Conservation (phyloP, 768 basidiomycete genomes). For the Lyophyllum atratum region DNA sequence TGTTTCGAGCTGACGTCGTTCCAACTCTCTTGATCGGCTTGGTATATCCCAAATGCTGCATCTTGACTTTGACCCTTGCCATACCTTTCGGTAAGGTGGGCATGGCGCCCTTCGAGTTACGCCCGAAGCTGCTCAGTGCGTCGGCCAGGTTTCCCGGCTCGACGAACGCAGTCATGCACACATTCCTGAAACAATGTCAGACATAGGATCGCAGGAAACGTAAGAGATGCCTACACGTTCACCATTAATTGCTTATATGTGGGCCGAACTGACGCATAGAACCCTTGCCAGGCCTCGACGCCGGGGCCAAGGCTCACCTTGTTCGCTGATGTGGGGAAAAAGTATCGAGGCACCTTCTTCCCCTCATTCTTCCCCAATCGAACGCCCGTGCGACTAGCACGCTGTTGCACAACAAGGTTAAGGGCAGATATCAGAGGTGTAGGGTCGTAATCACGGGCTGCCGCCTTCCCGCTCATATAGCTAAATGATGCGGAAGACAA, state of each 20-base stretch:
- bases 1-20: conserved; percentile 37
- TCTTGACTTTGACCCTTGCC: conserved; percentile 59
- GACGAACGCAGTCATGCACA: conserved; percentile 58
- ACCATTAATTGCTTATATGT: conserved; percentile 52
- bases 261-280: conserved; percentile 51
- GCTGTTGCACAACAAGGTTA: conserved; percentile 57
- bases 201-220: not conserved
- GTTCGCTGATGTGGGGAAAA: conserved; percentile 43
- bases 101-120: conserved; percentile 42
- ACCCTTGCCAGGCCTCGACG: conserved; percentile 45
- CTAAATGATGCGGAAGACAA: conserved; percentile 32
- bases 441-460: conserved; percentile 47
- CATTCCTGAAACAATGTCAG: conserved; percentile 35
- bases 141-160: conserved; percentile 64
- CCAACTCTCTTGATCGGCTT: conserved; percentile 48
- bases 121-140: conserved; percentile 50
- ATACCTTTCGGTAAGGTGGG: conserved; percentile 48
- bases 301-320: conserved; percentile 31
- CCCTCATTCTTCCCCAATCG: conserved; percentile 55
- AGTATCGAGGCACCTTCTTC: too few species aligned
- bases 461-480: conserved; percentile 48
- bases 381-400: conserved; percentile 46
- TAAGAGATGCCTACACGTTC: conserved; percentile 43
- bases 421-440: conserved; percentile 56
- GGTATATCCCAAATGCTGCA: conserved; percentile 55